Base-by-base conservation (phyloP, 139 green algal genomes). In the Coelastrella sp. region DNA sequence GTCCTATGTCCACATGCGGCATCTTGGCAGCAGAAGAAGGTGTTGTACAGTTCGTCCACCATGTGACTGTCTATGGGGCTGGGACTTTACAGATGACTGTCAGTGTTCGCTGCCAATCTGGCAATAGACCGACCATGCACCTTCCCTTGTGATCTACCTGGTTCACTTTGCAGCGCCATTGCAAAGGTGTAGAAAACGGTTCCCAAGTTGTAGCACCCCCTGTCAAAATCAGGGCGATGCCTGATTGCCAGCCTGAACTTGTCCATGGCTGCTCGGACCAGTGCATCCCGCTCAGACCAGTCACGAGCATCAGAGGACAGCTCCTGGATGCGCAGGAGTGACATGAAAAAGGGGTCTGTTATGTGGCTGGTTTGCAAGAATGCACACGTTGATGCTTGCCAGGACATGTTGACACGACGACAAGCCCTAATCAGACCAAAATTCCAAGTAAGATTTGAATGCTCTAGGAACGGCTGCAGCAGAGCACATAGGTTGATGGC, bases 111-210 rank as follows among this genome's bases (percentile, higher is more conserved):
- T 27, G 72, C 72, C 24, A 78, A 78, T 22, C 72, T 78, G 72
- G 72, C 72, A 78, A 10, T n/a, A 20, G 24, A 22, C 72, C 49
- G 72, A 20, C 24, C 15, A 24, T 49, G 15, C 15, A n/a, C 15
- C 65, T 73, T 17, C 65, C 15, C 15, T 5, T 7, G 4, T 19
- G 15, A 7, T 17, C 65, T 57, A 88, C 84, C 84, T 82, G 84
- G 60, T 6, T 96, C 93, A 6, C 86, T 85, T 66, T 97, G 94
- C 75, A 96, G 85, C 0, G 92, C 88, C 82, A 90, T 92, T 1
- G 96, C 96, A 78, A 96, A 93, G 0, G 94, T 92, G 89, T 98
- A 98, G 72, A 95, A 95, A 17, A 97, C 95, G 0, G 95, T 97
- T 10, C 96, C 96, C 68, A 98, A 91, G 92, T 97, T 97, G 93